Evolutionary conservation across 176 grass and related monocot genomes (phyloP), one percentile per base, ranked within the genome.

Genomic region (Ensete ventricosum): DNA sequence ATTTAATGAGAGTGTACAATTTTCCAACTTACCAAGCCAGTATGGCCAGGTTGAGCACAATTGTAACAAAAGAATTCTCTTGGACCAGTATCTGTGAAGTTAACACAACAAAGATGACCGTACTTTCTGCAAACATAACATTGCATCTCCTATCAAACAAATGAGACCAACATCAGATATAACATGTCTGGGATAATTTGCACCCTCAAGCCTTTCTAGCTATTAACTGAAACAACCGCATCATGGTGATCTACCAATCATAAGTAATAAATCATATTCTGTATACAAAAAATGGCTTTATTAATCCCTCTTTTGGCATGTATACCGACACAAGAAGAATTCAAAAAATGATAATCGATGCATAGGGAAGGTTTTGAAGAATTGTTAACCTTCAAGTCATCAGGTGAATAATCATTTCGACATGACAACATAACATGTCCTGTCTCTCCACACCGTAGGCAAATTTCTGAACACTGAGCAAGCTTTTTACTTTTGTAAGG

Each of bases 341-440:
- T 43, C 34, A 6, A 43, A 43, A 43, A 43, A 43, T 43, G 4
- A 43, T 43, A 43, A 43, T 43, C 34, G 5, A 43, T 43, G 34
- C 34, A 43, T 43, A 5, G 34, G 3, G 55, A 70, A 82, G 14
- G 20, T 55, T 43, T 6, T 7, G 49, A 73, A 57, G 68, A 17
- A 80, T 13, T 27, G 75, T 62, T 68, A 63, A 95, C 96, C 91
- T 91, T 87, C 51, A 95, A 63, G 77, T 99, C 96, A 78, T 88
- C 84, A 20, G 8, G 24, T 77, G 84, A 74, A 76, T 99, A 95
- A 58, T 95, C 78, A 85, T 86, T 89, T 62, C 51, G 72, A 78
- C 96, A 99, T 63, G 73, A 92, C 67, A 89, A 84, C 88, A 95
- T 95, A 83, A 91, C 88, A 77, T 99, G 91, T 29, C 91, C 91